These are phyloP conservation scores for Naganishia sp. DNA, from an alignment of 1,284 basidiomycete species.

Conservation along the genomic window DNA sequence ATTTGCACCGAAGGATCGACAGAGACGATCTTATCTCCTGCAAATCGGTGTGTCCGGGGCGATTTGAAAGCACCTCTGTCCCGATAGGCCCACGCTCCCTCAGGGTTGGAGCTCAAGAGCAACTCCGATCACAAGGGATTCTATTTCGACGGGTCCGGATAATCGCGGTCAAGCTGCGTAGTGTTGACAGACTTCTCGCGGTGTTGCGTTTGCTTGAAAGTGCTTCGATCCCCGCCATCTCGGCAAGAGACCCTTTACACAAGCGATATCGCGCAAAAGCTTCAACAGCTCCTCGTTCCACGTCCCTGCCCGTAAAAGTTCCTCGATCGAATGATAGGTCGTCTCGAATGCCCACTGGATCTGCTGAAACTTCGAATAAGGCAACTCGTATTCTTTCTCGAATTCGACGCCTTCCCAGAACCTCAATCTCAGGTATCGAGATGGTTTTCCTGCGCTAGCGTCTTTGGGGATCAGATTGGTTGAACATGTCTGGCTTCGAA, in stretches of 20 bases:
- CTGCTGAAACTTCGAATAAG: background rate
- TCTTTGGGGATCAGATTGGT: background rate
- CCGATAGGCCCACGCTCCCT: background rate
- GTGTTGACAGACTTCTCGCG: background rate
- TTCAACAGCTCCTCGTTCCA: background rate
- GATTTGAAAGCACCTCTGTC: background rate
- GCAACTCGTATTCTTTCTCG: background rate
- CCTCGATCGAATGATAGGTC: background rate
- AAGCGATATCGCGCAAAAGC: background rate
- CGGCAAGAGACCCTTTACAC: background rate
- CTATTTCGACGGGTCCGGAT: background rate
- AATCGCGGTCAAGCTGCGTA: background rate
- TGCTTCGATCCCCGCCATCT: background rate
- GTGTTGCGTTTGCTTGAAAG: background rate
- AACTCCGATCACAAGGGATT: slow-evolving; percentile 1
- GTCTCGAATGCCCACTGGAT: background rate
- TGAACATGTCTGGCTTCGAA: background rate
- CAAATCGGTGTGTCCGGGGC: background rate
- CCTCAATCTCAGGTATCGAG: background rate
- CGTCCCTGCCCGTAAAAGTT: background rate
- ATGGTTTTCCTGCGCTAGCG: background rate
- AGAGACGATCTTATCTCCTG: too few relatives aligned
- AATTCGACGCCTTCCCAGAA: background rate
- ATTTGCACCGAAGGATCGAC: too few relatives aligned
- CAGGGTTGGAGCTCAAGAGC: background rate